Conservation (phyloP, 495 filamentous ascomycete genomes). For the Aspergillus heteromorphus region DNA sequence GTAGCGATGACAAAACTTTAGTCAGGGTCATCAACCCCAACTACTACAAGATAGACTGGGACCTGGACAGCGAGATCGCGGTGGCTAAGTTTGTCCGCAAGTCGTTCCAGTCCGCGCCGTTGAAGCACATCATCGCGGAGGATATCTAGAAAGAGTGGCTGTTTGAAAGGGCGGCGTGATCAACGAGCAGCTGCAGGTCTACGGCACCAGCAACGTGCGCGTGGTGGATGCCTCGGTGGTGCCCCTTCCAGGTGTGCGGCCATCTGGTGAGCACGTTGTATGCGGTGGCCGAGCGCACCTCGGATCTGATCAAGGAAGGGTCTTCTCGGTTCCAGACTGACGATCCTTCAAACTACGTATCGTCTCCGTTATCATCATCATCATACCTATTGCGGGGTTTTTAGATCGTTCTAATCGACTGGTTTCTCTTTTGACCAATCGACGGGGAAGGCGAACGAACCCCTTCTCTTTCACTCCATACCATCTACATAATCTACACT, state of each 20-base stretch:
- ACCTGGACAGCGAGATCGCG: constrained; percentile 32
- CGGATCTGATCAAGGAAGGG: constrained; percentile 44
- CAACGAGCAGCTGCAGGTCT: constrained; percentile 30
- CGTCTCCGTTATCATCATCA: too few relatives aligned
- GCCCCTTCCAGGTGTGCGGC: constrained; percentile 47
- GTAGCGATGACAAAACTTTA: not conserved
- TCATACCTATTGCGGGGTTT: too few relatives aligned
- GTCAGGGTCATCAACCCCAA: constrained; percentile 41
- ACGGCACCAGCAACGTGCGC: constrained; percentile 43
- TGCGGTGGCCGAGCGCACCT: constrained; percentile 52
- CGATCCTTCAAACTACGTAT: not conserved
- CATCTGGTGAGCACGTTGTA: constrained; percentile 50
- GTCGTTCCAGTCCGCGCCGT: constrained; percentile 15
- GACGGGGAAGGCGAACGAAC: too few relatives aligned
- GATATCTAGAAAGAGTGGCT: constrained; percentile 25
- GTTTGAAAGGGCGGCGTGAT: constrained; percentile 48
- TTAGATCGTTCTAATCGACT: too few relatives aligned
- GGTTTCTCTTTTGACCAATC: too few relatives aligned
- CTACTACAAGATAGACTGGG: constrained; percentile 49
- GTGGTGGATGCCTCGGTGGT: constrained; percentile 54
- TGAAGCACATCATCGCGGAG: constrained; percentile 11
- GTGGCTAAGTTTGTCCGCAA: constrained; percentile 27
- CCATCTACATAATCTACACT: too few relatives aligned
- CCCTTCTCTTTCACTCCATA: too few relatives aligned
- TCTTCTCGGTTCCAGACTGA: not conserved